Conservation (phyloP, 2,329 filamentous ascomycete genomes). For the Thelonectria blattea region DNA sequence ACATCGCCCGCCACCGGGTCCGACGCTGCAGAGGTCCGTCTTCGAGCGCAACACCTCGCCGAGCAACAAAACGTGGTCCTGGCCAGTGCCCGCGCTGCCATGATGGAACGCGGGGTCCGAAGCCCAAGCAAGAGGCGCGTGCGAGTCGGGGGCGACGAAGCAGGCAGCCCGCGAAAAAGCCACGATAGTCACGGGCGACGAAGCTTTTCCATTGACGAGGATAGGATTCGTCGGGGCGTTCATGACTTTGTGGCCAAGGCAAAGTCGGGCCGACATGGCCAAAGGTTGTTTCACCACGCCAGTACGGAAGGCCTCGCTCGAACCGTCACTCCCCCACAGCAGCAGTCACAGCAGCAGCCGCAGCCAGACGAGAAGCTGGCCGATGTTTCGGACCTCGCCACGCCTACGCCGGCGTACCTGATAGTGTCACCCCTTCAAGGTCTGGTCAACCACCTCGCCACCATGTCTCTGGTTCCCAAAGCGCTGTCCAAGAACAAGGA, state of each 20-base stretch:
- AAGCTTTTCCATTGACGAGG: conserved; percentile 54
- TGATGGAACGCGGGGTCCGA: conserved; percentile 35
- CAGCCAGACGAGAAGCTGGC: conserved; percentile 39
- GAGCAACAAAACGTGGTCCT: conserved; percentile 62
- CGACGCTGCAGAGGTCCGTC: conserved; percentile 70
- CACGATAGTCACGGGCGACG: conserved; percentile 43
- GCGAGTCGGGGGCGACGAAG: conserved; percentile 58
- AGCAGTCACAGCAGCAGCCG: conserved; percentile 21
- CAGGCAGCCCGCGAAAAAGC: conserved; percentile 47
- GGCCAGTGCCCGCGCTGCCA: conserved; percentile 43
- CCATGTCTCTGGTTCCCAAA: conserved; percentile 59
- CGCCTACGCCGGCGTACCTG: conserved; percentile 60
- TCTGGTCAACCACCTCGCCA: conserved; percentile 64
- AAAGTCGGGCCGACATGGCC: conserved; percentile 32
- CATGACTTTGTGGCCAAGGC: conserved; percentile 54
- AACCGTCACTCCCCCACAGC: conserved; percentile 19
- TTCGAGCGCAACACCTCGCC: conserved; percentile 72
- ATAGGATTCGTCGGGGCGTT: conserved; percentile 54
- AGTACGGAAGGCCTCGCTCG: conserved; percentile 10
- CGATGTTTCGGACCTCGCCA: conserved; percentile 42
- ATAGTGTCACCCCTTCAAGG: conserved; percentile 72
- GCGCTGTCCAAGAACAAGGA: conserved; percentile 33
- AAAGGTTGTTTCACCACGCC: conserved; percentile 27
- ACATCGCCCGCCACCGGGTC: conserved; percentile 57
- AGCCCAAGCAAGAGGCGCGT: conserved; percentile 46